Percentiles rank a stretch among this genome's conserved stretches.
Conservation (phyloP, 768 basidiomycete species). For the Daedalea quercina region DNA sequence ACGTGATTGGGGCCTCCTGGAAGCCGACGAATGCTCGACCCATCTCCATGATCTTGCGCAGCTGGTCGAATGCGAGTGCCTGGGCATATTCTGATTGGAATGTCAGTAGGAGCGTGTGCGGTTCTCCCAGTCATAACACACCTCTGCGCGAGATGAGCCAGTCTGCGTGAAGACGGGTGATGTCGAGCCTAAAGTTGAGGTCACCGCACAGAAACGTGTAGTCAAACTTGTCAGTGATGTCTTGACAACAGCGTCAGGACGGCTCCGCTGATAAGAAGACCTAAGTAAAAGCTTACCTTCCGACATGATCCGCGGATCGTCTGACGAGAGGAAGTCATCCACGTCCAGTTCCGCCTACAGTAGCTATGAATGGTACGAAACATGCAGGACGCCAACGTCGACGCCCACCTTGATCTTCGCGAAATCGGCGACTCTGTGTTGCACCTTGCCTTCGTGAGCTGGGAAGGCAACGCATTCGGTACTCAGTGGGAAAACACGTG, state of each 20-base stretch:
- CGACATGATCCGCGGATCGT: conserved; percentile 59
- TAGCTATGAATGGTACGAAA: not conserved
- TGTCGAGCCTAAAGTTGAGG: conserved; percentile 85
- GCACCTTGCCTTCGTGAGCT: conserved; percentile 74
- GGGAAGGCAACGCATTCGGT: conserved; percentile 1
- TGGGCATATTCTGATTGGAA: conserved; percentile 63
- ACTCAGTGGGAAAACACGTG: not conserved
- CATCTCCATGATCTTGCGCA: conserved; percentile 69
- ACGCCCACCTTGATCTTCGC: conserved; percentile 74
- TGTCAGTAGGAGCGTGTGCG: not conserved
- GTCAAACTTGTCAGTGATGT: conserved; percentile 86
- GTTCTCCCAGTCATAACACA: conserved; percentile 28
- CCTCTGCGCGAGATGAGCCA: conserved; percentile 85
- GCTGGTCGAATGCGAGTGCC: conserved; percentile 87
- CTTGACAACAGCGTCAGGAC: conserved; percentile 28
- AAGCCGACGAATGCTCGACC: conserved; percentile 72
- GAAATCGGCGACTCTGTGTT: conserved; percentile 80
- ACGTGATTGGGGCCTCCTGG: conserved; percentile 70
- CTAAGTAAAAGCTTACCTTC: conserved; percentile 47
- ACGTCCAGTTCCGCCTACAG: conserved; percentile 65
- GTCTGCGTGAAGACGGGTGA: conserved; percentile 88
- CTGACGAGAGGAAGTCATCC: conserved; percentile 63
- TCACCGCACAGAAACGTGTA: conserved; percentile 87
- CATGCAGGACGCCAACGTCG: not conserved
- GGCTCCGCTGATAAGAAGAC: not conserved